Percentiles rank a stretch among this genome's conserved stretches.
phyloP scores from a whole-genome alignment of 345 rosid species.

The Alliaria petiolata region DNA sequence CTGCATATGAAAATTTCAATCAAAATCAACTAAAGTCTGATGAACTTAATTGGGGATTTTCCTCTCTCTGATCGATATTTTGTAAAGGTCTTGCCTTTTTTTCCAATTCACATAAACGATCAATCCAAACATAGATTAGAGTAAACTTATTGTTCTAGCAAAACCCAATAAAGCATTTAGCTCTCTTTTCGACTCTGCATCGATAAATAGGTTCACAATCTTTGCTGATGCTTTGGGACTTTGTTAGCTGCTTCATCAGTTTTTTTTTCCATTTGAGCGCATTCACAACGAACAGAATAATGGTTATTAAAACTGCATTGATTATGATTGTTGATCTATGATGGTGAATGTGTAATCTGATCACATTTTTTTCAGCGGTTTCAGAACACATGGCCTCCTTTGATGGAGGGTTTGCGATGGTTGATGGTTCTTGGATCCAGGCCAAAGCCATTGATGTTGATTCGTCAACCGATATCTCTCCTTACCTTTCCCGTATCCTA shows the following conservation, averaged over 20 bases:
- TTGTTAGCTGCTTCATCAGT: no score
- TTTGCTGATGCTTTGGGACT: no score
- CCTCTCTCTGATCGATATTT: not conserved
- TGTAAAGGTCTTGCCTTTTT: conserved; percentile 1
- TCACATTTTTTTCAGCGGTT: not conserved
- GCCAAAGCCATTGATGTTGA: conserved; percentile 34
- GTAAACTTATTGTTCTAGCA: not conserved
- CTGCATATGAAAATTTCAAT: not conserved
- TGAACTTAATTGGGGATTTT: not conserved
- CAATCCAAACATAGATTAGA: not conserved
- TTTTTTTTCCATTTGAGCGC: not conserved
- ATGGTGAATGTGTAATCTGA: no score
- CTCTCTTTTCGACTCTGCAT: not conserved
- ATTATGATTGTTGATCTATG: not conserved
- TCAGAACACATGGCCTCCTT: conserved; percentile 29
- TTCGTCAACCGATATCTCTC: conserved; percentile 29
- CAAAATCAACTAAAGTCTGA: not conserved
- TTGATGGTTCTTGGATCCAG: conserved; percentile 22
- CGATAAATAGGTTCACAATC: no score
- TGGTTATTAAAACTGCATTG: not conserved
- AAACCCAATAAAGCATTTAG: not conserved
- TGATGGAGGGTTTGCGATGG: conserved; percentile 31
- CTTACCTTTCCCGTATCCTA: conserved; percentile 29
- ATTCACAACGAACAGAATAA: not conserved
- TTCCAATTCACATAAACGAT: not conserved